phyloP scores from a whole-genome alignment of 2,329 filamentous ascomycete species.

The Pseudogymnoascus sp. region DNA sequence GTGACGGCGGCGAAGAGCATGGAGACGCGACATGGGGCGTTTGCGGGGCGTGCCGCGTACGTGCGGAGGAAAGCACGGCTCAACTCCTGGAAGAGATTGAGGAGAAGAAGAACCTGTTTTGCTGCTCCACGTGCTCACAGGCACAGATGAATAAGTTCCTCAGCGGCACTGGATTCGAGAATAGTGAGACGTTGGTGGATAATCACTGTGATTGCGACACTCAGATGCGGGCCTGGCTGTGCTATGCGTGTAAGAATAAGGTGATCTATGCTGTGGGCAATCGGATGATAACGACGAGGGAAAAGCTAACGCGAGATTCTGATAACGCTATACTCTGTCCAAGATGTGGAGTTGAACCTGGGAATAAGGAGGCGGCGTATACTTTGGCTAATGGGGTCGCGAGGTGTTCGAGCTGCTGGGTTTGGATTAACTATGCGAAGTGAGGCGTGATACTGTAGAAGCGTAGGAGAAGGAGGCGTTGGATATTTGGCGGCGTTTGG shows the following conservation, averaged over 20 bases:
- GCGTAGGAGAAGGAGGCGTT: not conserved
- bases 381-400: not conserved
- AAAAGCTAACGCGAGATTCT: not conserved
- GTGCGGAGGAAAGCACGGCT: not conserved
- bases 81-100: not conserved
- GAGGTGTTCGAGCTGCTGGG: not conserved
- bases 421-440: not conserved
- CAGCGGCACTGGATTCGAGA: not conserved
- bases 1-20: not conserved
- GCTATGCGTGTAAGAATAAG: not conserved
- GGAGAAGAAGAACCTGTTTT: not conserved
- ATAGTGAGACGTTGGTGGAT: not conserved
- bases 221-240: not conserved
- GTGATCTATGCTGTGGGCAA: not conserved
- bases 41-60: not conserved
- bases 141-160: not conserved
- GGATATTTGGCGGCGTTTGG: not conserved
- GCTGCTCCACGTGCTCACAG: not conserved
- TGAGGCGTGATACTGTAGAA: not conserved
- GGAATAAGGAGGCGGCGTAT: not conserved
- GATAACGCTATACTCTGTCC: not conserved
- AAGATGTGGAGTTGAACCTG: not conserved
- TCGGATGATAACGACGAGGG: not conserved
- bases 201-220: not conserved
- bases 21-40: not conserved